Conservation (phyloP, 805 yeast species). For the Huiozyma naganishii region DNA sequence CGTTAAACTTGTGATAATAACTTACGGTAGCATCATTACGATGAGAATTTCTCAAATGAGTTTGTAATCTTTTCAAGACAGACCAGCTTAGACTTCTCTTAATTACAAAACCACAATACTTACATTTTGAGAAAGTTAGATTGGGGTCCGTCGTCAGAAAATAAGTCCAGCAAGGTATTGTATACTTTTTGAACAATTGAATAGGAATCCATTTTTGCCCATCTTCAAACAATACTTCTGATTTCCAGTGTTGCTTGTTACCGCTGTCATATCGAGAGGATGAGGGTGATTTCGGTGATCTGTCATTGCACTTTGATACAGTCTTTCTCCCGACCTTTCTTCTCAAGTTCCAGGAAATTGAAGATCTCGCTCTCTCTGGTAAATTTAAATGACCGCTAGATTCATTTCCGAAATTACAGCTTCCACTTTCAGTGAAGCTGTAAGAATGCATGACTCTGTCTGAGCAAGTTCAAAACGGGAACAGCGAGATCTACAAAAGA, state of each 20-base stretch:
- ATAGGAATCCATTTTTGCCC: conserved; percentile 7
- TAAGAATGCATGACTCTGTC: no score
- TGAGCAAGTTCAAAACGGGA: no score
- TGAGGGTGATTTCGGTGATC: no score
- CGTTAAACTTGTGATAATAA: neutral
- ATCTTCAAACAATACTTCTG: conserved; percentile 2
- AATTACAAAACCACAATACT: conserved; percentile 6
- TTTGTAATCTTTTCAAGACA: conserved; percentile 1
- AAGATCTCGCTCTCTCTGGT: no score
- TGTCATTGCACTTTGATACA: no score
- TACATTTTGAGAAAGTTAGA: conserved; percentile 6
- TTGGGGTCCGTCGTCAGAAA: conserved; percentile 5
- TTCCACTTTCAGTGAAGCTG: no score
- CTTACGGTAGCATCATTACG: neutral
- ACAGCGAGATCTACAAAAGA: no score
- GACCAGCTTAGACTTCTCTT: neutral
- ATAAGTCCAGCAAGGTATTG: conserved; percentile 8
- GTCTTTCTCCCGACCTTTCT: no score
- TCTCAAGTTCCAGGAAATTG: neutral
- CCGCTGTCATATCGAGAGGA: no score
- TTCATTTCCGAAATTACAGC: no score
- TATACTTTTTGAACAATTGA: conserved; percentile 3
- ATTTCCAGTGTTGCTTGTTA: neutral
- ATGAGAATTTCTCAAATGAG: conserved; percentile 7
- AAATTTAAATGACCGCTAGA: no score